Evolutionary conservation across 495 filamentous ascomycete species (phyloP), one percentile per base, ranked within the genome.

Genomic region (Penicillium chermesinum): DNA sequence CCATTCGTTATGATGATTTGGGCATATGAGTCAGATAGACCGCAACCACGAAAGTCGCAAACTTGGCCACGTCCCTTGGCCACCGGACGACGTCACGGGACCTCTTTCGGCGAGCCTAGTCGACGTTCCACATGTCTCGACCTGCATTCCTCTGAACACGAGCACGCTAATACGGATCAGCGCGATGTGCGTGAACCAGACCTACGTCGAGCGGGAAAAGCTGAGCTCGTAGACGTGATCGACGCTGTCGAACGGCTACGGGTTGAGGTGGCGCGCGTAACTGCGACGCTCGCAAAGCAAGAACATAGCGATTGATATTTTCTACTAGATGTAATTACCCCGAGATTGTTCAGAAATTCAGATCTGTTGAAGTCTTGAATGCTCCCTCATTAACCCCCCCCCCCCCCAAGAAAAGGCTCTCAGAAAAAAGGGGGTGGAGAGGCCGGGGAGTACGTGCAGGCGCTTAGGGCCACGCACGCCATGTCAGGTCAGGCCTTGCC

Each of bases 1-100:
- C 81, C 83, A 5, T 83, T 81, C 55, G 80, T 86, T 16, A 74
- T 68, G 17, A 65, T 81, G 38, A 86, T 86, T 44, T 75, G 76
- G 72, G 63, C 64, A 17, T 87, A 79, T 61, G 84, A 87, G 50
- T 64, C 61, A 38, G 63, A 55, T 22, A 66, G 62, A 53, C 70
- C 50, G 27, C 52, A 60, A 41, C 21, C 58, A n/a, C 54, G 54
- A 7, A 58, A 58, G 33, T 52, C 46, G 42, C 59, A 56, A 34
- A 69, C 50, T 19, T 58, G 60, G 10, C 48, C 55, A 13, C 57
- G 64, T 2, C 55, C 64, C 17, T 36, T 56, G 9, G 50, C 46
- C 25, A 52, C 52, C 22, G 50, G 57, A 32, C 57, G 42, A 54
- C 40, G 46, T 38, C 59, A 54, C 38, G 50, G 59, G 36, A 52